Conservation (phyloP, 257 asterid genomes). For the Lycium barbarum region DNA sequence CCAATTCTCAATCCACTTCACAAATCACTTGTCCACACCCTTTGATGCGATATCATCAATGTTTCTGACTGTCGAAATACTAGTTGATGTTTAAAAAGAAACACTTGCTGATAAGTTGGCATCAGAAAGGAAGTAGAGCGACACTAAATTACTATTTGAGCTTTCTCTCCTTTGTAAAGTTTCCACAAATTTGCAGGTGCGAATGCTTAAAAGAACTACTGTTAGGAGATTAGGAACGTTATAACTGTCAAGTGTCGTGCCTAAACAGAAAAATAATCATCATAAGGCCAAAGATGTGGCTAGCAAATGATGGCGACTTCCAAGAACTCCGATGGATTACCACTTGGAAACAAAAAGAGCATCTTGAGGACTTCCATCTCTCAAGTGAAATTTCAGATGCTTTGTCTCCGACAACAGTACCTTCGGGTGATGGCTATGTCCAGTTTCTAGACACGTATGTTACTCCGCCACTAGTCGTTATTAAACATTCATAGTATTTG, state of each 20-base stretch:
- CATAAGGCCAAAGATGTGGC: too few species aligned
- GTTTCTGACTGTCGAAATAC: neutral
- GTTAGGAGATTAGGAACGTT: too few species aligned
- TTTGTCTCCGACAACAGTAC: conserved; percentile 63
- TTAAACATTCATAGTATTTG: neutral
- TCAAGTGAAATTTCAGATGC: conserved; percentile 70
- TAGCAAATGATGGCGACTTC: too few species aligned
- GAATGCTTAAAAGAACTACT: too few species aligned
- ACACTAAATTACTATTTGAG: neutral
- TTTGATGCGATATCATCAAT: too few species aligned
- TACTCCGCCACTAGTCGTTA: neutral
- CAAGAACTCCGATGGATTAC: too few species aligned
- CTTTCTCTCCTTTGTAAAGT: neutral
- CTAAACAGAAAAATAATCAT: too few species aligned
- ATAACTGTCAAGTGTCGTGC: too few species aligned
- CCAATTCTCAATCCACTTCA: too few species aligned
- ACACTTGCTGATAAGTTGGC: neutral
- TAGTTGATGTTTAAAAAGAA: neutral
- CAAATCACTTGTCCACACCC: too few species aligned
- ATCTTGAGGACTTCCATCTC: conserved; percentile 76
- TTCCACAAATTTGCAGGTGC: neutral
- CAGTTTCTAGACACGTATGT: conserved; percentile 85
- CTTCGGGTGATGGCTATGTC: conserved; percentile 84
- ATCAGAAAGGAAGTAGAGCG: neutral
- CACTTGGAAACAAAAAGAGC: conserved; percentile 69